Base-by-base conservation (phyloP, 345 rosid species). In the Syzygium oleosum region DNA sequence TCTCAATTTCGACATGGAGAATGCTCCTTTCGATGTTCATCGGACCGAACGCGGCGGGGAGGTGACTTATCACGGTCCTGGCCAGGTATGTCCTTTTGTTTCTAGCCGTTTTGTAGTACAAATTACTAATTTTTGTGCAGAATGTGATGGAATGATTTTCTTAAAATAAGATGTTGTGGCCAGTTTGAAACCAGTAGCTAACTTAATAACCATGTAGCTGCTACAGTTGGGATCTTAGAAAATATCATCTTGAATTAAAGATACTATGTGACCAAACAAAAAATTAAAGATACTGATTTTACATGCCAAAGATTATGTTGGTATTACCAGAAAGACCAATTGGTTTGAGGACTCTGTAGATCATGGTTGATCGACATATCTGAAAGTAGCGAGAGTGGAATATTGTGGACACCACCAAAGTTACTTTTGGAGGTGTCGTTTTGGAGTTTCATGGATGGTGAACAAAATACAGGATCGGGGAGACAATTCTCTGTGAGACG, bases 31-130 rank as follows among this genome's bases (percentile, higher is more conserved):
- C 51, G 93, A 96, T 87, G 93, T 97, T 78, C 93, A 91, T 89
- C 92, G 95, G 88, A 95, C 98, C 12, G 98, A 97, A 84, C 94
- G 99, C 51, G 99, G 98, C 55, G 99, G 99, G 22, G 99, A 95
- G 89, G 97, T 95, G 90, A 96, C 99, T 22, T 95, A 96, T 90
- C 98, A 96, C 85, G 99, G 99, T 4, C 99, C 99, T 89, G 99
- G 97, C 46, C 99, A 95, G 96, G 99, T 96, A 91, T 52, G 7
- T 31, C n/a, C 31, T 80, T 41, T 49, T 63, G 87, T 1, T 86
- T 16, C 22, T 77, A 19, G 46, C 80, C 49, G 80, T 34, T 73
- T 9, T 38, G 13, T 9, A 4, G 49, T 38, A 73, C 80, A 2
- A 73, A 73, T 73, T 38, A 31, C 79, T 31, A 2, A 68, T 58